These are phyloP conservation scores for Crocinoboletus sp. DNA, from an alignment of 1,284 basidiomycete genomes.

Conservation along the genomic window DNA sequence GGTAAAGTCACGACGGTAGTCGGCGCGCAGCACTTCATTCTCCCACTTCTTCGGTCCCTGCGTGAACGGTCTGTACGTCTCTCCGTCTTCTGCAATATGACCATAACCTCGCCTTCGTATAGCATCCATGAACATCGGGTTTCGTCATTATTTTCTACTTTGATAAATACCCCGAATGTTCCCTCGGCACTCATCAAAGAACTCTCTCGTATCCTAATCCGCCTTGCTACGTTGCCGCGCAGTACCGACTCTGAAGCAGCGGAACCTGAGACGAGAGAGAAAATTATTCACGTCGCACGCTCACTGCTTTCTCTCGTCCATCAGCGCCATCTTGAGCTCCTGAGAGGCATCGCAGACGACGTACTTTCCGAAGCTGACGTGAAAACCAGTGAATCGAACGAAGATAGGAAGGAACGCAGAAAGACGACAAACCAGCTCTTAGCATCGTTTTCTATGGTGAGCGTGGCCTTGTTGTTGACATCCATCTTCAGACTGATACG, in stretches of 20 bases:
- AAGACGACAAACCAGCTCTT: conserved; percentile 47
- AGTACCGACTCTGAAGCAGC: conserved; percentile 6
- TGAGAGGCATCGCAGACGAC: conserved; percentile 41
- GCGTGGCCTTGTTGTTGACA: conserved; percentile 6
- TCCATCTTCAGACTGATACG: neutral
- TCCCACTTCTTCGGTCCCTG: conserved; percentile 47
- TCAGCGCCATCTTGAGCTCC: conserved; percentile 49
- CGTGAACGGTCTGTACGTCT: conserved; percentile 38
- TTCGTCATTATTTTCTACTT: conserved; percentile 38
- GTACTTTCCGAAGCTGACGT: conserved; percentile 35
- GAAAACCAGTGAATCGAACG: conserved; percentile 33
- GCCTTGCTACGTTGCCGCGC: conserved; percentile 15
- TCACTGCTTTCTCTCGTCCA: conserved; percentile 41
- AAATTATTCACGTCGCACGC: conserved; percentile 19
- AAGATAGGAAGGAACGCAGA: conserved; percentile 37
- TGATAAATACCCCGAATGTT: conserved; percentile 39
- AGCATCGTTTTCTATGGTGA: conserved; percentile 52
- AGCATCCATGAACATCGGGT: conserved; percentile 44
- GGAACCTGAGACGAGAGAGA: conserved; percentile 12
- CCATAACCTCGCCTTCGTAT: conserved; percentile 4
- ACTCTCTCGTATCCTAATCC: conserved; percentile 36
- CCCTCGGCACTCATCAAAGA: conserved; percentile 37
- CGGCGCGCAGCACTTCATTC: conserved; percentile 57
- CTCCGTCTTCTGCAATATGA: neutral
- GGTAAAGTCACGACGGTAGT: conserved; percentile 40